Percentiles rank a stretch among this genome's conserved stretches.
phyloP scores from a whole-genome alignment of 768 basidiomycete species.

The Boletus barrowsii region DNA sequence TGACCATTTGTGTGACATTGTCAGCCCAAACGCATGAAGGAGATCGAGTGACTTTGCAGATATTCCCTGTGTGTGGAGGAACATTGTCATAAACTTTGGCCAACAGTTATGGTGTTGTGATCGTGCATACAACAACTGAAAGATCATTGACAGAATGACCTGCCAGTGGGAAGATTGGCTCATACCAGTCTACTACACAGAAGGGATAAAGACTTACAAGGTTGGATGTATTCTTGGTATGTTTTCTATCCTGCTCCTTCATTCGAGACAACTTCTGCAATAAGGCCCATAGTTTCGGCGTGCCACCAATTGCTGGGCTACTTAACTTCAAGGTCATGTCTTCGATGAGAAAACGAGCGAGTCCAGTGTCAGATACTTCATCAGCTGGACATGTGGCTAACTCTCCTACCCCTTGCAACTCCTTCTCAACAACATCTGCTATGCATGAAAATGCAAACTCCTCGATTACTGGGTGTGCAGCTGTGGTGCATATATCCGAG shows the following conservation, averaged over 20 bases:
- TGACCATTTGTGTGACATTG: not conserved
- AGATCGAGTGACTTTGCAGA: not conserved
- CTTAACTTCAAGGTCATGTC: too few species aligned
- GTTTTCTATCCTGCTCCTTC: not conserved
- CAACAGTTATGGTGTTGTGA: not conserved
- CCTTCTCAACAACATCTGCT: too few species aligned
- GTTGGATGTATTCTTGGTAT: not conserved
- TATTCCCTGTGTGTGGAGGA: not conserved
- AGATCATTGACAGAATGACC: not conserved
- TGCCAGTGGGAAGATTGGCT: not conserved
- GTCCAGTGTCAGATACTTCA: too few species aligned
- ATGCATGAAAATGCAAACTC: too few species aligned
- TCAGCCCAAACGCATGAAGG: not conserved
- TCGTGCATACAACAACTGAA: not conserved
- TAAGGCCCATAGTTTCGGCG: not conserved
- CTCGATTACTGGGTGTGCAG: too few species aligned
- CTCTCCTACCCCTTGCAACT: too few species aligned
- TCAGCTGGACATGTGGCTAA: too few species aligned
- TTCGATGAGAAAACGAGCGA: too few species aligned
- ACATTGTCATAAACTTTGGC: not conserved
- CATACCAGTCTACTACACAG: not conserved
- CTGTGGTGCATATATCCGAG: not conserved
- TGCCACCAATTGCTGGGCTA: not conserved
- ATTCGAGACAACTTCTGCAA: not conserved
- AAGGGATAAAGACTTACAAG: not conserved